phyloP scores from a whole-genome alignment of 208 protist species.

The Acanthamoeba healyi region DNA sequence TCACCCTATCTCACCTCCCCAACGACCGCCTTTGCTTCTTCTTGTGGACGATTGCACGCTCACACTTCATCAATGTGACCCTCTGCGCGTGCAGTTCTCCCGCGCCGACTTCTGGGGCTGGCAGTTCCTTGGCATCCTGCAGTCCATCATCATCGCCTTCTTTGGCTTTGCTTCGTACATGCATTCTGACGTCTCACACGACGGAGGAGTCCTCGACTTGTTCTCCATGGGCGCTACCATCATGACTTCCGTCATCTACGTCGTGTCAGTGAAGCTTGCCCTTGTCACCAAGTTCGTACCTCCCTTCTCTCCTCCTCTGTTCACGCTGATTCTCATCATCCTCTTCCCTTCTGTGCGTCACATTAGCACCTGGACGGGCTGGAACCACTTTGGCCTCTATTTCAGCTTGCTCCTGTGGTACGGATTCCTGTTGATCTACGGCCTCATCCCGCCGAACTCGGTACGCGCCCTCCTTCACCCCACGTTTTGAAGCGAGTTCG shows the following conservation, averaged over 20 bases:
- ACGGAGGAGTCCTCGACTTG: no score
- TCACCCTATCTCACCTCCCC: background rate
- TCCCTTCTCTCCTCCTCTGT: background rate
- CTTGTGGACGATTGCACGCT: no score
- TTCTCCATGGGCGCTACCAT: conserved; percentile 42
- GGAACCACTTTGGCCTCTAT: background rate
- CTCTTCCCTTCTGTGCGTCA: background rate
- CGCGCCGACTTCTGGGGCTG: conserved; percentile 29
- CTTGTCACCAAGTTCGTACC: conserved; percentile 22
- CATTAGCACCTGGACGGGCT: conserved; percentile 31
- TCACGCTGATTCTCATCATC: background rate
- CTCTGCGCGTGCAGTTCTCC: background rate
- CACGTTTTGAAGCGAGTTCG: no score
- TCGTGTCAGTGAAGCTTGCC: background rate
- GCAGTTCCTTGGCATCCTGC: background rate
- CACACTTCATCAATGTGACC: background rate
- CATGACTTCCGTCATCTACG: conserved; percentile 11
- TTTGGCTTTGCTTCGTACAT: no score
- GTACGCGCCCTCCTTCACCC: background rate
- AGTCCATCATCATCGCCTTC: background rate
- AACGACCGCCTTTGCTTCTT: background rate
- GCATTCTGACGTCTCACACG: no score
- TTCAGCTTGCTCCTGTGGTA: background rate
- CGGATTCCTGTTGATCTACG: conserved; percentile 3
- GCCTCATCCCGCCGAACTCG: background rate